A percentile compares a stretch with the other conserved stretches of the same genome.
These are phyloP conservation scores for Trapa bicornis DNA, from an alignment of 345 rosid genomes.

Conservation along the genomic window DNA sequence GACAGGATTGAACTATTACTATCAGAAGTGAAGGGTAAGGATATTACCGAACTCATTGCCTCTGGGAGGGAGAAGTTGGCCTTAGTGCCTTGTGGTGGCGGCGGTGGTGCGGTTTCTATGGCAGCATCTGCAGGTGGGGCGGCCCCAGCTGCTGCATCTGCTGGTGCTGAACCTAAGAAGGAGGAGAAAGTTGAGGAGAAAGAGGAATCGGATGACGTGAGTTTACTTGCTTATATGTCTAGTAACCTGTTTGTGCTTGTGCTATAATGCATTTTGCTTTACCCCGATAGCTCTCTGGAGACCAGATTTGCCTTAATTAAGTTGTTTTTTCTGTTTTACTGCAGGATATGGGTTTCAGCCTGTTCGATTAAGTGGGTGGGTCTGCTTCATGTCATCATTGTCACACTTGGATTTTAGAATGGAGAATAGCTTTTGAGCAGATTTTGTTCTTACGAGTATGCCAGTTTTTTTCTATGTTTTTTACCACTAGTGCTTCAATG, in stretches of 20 bases:
- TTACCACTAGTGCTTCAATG: neutral
- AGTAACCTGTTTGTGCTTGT: too few species aligned
- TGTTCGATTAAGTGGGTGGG: neutral
- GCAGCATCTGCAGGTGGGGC: constrained; percentile 18
- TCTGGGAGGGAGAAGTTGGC: constrained; percentile 77
- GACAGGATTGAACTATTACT: constrained; percentile 48
- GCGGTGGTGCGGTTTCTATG: neutral
- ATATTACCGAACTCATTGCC: constrained; percentile 64
- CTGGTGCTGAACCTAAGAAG: constrained; percentile 57
- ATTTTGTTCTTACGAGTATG: too few species aligned
- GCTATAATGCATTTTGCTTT: too few species aligned
- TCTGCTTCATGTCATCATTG: neutral
- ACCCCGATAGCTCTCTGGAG: too few species aligned
- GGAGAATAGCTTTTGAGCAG: too few species aligned
- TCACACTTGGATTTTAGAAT: neutral
- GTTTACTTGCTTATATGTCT: neutral
- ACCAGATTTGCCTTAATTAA: too few species aligned
- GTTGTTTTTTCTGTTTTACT: neutral
- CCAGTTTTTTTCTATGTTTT: neutral
- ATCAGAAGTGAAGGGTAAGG: constrained; percentile 56
- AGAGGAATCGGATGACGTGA: constrained; percentile 81
- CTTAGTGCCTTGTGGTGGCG: constrained; percentile 41
- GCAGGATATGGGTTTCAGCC: constrained; percentile 2
- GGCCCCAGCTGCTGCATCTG: constrained; percentile 10
- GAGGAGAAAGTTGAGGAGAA: constrained; percentile 72